Base-by-base conservation (phyloP, 1,284 basidiomycete species). In the Phellopilus nigrolimitatus region DNA sequence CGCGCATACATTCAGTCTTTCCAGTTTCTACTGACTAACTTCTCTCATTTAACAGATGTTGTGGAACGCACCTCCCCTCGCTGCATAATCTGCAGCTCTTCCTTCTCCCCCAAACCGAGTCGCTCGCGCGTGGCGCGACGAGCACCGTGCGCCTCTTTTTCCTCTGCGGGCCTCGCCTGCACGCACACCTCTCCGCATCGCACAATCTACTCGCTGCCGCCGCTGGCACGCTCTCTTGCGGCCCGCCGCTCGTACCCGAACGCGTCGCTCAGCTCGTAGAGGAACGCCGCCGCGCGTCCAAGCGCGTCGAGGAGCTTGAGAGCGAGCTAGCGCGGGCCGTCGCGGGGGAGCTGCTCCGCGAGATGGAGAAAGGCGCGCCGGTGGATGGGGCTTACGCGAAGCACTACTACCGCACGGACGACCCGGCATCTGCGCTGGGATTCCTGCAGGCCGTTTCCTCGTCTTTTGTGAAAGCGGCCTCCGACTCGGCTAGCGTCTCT, bases 41-140 rank as follows among this genome's bases (percentile, higher is more conserved):
- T n/a, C 44, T 36, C 34, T 33, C 36, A 41, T 44, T 33, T 8
- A 39, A 21, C 60, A 88, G 88, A 52, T 95, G 91, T 67, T 94
- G 91, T 59, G 91, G 91, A 6, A 94, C 91, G 4, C 91, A 94
- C 66, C 74, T 82, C 40, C 86, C 87, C 3, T 78, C 76, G 51
- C 70, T 90, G 51, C 75, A 83, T 56, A 82, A 84, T 57, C 74
- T 89, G 12, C 84, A 87, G 60, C 70, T 87, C 30, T 89, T 88
- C 64, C 65, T 87, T 38, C 68, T 88, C 50, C 82, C 82, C 8
- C 76, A 84, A 56, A 82, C 78, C 19, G 82, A 83, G 54, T 66
- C 77, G 0, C 69, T 82, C 22, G 71, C 79, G 33, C 79, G 83
- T 4, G 76, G 79, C 6, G 71, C 69, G 3, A 75, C 77, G 3